A percentile compares a stretch with the other conserved stretches of the same genome.
These are phyloP conservation scores for Hirsutella rhossiliensis DNA, from an alignment of 2,329 filamentous ascomycete species.

Conservation along the genomic window DNA sequence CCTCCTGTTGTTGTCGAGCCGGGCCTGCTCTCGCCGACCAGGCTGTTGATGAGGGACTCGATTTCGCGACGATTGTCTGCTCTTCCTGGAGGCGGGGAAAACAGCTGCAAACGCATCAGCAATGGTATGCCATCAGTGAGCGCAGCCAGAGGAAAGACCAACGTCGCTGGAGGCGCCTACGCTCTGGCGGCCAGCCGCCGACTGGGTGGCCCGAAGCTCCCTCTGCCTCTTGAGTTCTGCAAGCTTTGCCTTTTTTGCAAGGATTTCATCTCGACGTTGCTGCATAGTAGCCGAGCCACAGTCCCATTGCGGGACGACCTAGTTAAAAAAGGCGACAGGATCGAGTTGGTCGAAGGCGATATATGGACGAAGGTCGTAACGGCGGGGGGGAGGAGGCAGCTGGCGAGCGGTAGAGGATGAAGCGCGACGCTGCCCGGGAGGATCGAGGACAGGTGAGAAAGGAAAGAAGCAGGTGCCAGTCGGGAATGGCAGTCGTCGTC, in stretches of 20 bases:
- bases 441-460: too few relatives aligned
- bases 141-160: conserved; percentile 17
- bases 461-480: too few relatives aligned
- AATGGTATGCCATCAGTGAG: not conserved
- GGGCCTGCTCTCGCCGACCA: conserved; percentile 69
- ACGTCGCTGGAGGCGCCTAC: conserved; percentile 62
- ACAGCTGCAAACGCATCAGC: conserved; percentile 25
- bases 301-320: conserved; percentile 33
- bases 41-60: conserved; percentile 71
- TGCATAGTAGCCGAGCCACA: conserved; percentile 41
- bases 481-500: too few relatives aligned
- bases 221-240: conserved; percentile 90
- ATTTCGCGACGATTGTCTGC: conserved; percentile 62
- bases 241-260: conserved; percentile 93
- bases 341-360: not conserved
- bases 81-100: conserved; percentile 58
- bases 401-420: too few relatives aligned
- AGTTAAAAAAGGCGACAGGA: not conserved
- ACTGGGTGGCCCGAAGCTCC: conserved; percentile 69
- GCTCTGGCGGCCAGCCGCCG: conserved; percentile 56
- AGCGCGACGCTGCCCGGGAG: too few relatives aligned
- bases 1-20: conserved; percentile 53
- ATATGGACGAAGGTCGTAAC: not conserved
- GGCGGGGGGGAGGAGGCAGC: too few relatives aligned
- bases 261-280: conserved; percentile 88